Conservation (phyloP, 768 basidiomycete species). For the Chalciporus chontae region DNA sequence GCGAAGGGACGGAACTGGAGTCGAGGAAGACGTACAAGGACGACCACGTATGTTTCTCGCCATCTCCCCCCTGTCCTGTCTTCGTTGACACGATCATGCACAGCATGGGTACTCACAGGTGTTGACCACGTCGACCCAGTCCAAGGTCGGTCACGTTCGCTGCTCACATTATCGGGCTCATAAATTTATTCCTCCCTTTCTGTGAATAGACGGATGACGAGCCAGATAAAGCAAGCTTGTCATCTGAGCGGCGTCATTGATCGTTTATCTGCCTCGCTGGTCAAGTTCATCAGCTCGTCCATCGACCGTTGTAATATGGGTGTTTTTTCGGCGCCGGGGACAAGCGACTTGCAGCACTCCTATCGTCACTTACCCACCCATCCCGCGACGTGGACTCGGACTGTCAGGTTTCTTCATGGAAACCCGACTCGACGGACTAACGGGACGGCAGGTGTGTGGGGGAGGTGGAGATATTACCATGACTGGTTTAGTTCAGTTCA, state of each 20-base stretch:
- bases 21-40: constrained; percentile 16
- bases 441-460: too few relatives aligned
- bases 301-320: not conserved
- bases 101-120: constrained; percentile 17
- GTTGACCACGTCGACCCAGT: constrained; percentile 16
- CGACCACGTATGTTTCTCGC: not conserved
- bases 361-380: too few relatives aligned
- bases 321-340: not conserved
- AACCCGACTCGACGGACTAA: too few relatives aligned
- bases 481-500: too few relatives aligned
- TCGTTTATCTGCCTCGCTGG: not conserved
- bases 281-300: not conserved
- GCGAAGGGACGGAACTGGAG: constrained; percentile 10
- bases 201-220: not conserved
- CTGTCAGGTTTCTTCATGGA: too few relatives aligned
- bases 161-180: too few relatives aligned
- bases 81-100: constrained; percentile 1
- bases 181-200: too few relatives aligned
- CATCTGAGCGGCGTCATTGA: not conserved
- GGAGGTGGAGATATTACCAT: too few relatives aligned
- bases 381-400: too few relatives aligned
- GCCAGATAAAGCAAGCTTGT: not conserved
- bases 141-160: constrained; percentile 11
- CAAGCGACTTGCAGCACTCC: too few relatives aligned
- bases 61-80: too few relatives aligned